Evolutionary conservation across 2,329 filamentous ascomycete species (phyloP), one percentile per base, ranked within the genome.

Genomic region (Diaporthe ilicicola): DNA sequence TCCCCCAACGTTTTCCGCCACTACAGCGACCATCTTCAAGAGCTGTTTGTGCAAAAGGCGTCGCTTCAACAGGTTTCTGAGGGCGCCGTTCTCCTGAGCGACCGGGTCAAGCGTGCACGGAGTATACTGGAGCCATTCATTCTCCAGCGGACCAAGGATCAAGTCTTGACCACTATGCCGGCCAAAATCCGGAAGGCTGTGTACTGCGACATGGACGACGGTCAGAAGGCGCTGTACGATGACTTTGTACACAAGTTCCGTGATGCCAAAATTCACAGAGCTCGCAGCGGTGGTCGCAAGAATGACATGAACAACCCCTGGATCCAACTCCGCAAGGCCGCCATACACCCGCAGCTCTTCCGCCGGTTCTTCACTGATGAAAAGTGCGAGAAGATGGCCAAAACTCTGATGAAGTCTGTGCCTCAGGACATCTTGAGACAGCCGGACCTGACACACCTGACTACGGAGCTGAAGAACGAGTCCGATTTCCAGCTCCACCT

Each of bases 121-220:
- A 94, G 93, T 0, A 99, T 99, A 85, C 90, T 99, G 77, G 94
- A 95, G 29, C 96, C 96, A 0, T 99, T 99, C 78, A 96, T 99
- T 67, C 85, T 99, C 3, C 94, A 97, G 73, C 90, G 96, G 9
- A 95, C 96, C 83, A 99, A 99, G 83, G 90, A 93, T 61, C 94
- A 98, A 77, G 95, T 98, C 10, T 87, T 98, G n/a, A 84, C 85
- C 56, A 92, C 96, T 77, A 87, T 99, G 74, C 95, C 96, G 0
- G 85, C 87, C 65, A 98, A 98, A 84, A 90, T 88, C 13, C 90
- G 91, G 72, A 89, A 90, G 4, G 91, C 98, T 1, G 90, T 95
- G 73, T 92, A 92, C 77, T 98, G 95, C 80, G 89, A 93, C 6
- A 90, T 98, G 84, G 93, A 92, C 37, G 83, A 87, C 2, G 84